phyloP scores from a whole-genome alignment of 768 basidiomycete genomes.

The Saitozyma podzolica region DNA sequence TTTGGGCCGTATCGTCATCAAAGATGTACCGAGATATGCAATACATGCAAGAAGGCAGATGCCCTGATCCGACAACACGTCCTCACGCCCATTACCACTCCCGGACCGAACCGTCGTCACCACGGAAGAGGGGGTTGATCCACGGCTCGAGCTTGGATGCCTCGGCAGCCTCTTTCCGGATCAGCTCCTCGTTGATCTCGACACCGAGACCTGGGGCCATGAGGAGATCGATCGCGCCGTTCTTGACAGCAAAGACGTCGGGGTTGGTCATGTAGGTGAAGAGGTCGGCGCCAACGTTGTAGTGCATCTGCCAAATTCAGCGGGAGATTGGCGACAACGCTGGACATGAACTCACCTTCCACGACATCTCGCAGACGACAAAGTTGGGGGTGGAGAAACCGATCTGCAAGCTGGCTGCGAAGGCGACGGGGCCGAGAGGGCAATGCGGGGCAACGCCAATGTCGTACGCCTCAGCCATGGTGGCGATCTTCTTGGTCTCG shows the following conservation, averaged over 20 bases:
- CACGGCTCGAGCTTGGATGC: conserved; percentile 45
- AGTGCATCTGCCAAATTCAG: conserved; percentile 37
- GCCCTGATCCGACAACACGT: not conserved
- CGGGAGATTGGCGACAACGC: not conserved
- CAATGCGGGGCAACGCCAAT: conserved; percentile 71
- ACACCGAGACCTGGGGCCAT: conserved; percentile 48
- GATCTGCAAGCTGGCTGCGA: conserved; percentile 70
- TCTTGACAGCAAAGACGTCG: conserved; percentile 48
- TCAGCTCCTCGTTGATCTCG: conserved; percentile 50
- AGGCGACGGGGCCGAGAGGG: conserved; percentile 64
- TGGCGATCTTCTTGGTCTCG: conserved; percentile 49
- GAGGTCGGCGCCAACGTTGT: conserved; percentile 49
- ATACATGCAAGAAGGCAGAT: too few species aligned
- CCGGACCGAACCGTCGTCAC: conserved; percentile 44
- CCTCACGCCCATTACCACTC: conserved; percentile 39
- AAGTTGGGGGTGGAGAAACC: conserved; percentile 65
- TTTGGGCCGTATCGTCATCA: too few species aligned
- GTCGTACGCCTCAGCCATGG: conserved; percentile 60
- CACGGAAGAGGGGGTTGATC: conserved; percentile 50
- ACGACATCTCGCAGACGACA: conserved; percentile 50
- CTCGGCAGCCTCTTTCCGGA: conserved; percentile 37
- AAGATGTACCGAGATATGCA: too few species aligned
- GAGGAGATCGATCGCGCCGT: conserved; percentile 40
- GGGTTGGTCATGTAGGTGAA: conserved; percentile 51
- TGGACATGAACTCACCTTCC: conserved; percentile 26